Evolutionary conservation across 2,329 filamentous ascomycete species (phyloP), one percentile per base, ranked within the genome.

Genomic region (Penicillium thymicola): DNA sequence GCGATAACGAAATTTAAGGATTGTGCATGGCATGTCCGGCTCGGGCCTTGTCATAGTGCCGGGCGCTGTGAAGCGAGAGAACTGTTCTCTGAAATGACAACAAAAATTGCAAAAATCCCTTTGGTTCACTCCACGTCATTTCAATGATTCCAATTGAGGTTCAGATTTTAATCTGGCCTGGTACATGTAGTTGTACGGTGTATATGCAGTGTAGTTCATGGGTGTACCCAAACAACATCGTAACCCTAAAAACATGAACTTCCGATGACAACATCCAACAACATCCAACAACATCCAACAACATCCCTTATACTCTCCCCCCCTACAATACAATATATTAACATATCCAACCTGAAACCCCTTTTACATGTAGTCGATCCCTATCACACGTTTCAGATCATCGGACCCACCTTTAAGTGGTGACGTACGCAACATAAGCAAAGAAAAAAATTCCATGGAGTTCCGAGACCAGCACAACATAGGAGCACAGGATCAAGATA

Each of bases 1-100:
- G 64, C 65, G 64, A 67, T 67, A 61, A 67, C 65, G 65, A 67
- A 67, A 65, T 67, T 62, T 61, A 66, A 66, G 62, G 64, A 67
- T 65, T 64, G 63, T 67, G 63, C 64, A 66, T 67, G 65, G 63
- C 57, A 62, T 60, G 55, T 61, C 64, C 63, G 51, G 64, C 63
- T 63, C 60, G 63, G 59, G 60, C 63, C 64, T 61, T 62, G 61
- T 63, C 59, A 62, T 56, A 58, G 50, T 65, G 58, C 69, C 76
- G 70, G 84, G 85, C 62, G 81, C 82, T 8, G 70, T 70, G 50
- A 82, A 82, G 49, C 51, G 62, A 40, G 82, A 81, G 79, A 74
- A 82, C 14, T 56, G 60, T 65, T 59, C 69, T 79, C 61, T 65
- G 76, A 51, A 76, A 73, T 66, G 64, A 66, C 63, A 66, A 68